phyloP scores from a whole-genome alignment of 768 basidiomycete genomes.

The Pluteus cervinus region DNA sequence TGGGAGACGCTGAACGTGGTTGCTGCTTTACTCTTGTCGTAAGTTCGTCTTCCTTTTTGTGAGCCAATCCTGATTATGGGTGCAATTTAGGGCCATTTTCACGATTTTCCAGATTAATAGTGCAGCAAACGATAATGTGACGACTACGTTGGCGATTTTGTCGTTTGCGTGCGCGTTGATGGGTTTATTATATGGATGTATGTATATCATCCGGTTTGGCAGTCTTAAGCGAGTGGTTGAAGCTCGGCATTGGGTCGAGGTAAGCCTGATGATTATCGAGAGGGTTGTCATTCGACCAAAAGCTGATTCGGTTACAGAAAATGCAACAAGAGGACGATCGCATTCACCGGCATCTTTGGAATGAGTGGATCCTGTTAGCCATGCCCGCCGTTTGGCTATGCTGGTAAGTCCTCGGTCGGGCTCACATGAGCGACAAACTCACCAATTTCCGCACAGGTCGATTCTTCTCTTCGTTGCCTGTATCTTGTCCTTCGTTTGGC shows the following conservation, averaged over 20 bases:
- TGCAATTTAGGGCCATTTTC: too few species aligned
- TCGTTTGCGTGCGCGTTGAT: constrained; percentile 52
- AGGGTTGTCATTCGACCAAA: background rate
- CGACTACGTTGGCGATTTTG: constrained; percentile 45
- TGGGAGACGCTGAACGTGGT: constrained; percentile 32
- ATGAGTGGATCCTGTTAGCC: constrained; percentile 3
- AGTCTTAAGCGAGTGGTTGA: constrained; percentile 58
- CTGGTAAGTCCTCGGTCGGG: background rate
- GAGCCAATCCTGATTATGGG: background rate
- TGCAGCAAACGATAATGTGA: constrained; percentile 43
- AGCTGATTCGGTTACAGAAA: background rate
- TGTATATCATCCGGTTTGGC: constrained; percentile 54
- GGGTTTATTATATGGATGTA: constrained; percentile 54
- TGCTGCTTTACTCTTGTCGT: constrained; percentile 27
- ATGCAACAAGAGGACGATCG: background rate
- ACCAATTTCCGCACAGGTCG: constrained; percentile 6
- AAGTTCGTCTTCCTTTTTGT: constrained; percentile 2
- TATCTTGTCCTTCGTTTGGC: constrained; percentile 10
- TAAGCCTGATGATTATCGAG: constrained; percentile 14
- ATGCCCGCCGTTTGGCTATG: constrained; percentile 3
- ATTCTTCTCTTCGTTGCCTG: constrained; percentile 6
- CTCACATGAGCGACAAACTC: background rate
- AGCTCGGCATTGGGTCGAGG: constrained; percentile 57
- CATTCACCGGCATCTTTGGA: too few species aligned
- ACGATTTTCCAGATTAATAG: too few species aligned